Conservation (phyloP, 164 flowering plant species). For the Malania oleifera region DNA sequence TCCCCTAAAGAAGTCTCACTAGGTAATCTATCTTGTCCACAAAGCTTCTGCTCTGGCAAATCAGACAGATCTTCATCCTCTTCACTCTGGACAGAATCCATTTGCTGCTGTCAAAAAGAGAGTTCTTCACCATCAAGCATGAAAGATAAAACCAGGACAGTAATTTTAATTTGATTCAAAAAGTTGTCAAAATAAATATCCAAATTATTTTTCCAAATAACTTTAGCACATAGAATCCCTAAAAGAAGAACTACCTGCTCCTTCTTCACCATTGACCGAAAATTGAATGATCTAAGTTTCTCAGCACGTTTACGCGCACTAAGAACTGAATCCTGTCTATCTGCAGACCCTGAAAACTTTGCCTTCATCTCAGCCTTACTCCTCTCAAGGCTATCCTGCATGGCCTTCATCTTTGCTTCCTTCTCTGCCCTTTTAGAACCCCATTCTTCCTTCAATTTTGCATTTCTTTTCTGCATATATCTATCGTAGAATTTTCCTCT, state of each 20-base stretch:
- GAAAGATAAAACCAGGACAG: slow-evolving; percentile 7
- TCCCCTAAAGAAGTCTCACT: slow-evolving; percentile 38
- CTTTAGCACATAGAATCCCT: background rate
- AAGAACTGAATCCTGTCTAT: slow-evolving; percentile 39
- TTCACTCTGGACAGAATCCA: slow-evolving; percentile 49
- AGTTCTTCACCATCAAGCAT: slow-evolving; percentile 11
- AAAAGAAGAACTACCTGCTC: slow-evolving; percentile 58
- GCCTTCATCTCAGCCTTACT: slow-evolving; percentile 79
- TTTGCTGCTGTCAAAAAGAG: slow-evolving; percentile 38
- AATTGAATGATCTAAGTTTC: slow-evolving; percentile 62
- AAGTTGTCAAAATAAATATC: background rate
- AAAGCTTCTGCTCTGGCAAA: slow-evolving; percentile 31
- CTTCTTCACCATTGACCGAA: slow-evolving; percentile 34
- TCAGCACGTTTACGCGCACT: slow-evolving; percentile 58
- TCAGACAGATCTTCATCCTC: slow-evolving; percentile 58
- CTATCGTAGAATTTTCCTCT: slow-evolving; percentile 71
- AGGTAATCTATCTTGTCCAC: slow-evolving; percentile 33
- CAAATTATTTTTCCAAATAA: background rate
- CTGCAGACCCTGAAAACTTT: slow-evolving; percentile 55
- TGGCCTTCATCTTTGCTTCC: slow-evolving; percentile 83
- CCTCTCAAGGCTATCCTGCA: slow-evolving; percentile 81
- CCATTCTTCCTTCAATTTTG: slow-evolving; percentile 82
- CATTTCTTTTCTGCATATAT: slow-evolving; percentile 88
- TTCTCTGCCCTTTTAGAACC: slow-evolving; percentile 62
- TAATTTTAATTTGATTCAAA: background rate